These are phyloP conservation scores for Eimeria sp. DNA, from an alignment of 169 alveolate genomes.

Conservation along the genomic window DNA sequence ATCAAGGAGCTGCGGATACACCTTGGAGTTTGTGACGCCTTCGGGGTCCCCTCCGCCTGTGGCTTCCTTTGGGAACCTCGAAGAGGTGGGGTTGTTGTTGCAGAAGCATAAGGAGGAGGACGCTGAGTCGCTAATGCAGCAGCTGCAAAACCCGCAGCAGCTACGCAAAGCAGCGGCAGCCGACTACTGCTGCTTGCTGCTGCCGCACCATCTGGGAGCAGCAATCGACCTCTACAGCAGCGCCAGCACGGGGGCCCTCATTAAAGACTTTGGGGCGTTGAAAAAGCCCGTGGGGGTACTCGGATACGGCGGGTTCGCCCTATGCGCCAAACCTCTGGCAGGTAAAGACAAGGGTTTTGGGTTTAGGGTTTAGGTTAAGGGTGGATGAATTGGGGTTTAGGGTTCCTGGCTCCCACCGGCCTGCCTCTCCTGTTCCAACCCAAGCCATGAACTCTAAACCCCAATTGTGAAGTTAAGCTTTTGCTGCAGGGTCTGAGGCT, in stretches of 20 bases:
- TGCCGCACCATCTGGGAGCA: constrained; percentile 82
- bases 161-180: constrained; percentile 64
- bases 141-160: constrained; percentile 54
- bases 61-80: constrained; percentile 21
- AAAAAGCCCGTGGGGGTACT: constrained; percentile 58
- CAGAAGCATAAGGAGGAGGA: constrained; percentile 1
- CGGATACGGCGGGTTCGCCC: constrained; percentile 82
- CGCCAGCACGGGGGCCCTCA: constrained; percentile 55
- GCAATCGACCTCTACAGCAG: constrained; percentile 69
- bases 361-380: constrained; percentile 29
- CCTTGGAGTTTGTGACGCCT: constrained; percentile 62
- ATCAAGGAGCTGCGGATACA: constrained; percentile 20
- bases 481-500: constrained; percentile 26
- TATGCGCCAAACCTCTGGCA: constrained; percentile 74
- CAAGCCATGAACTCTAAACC: not conserved
- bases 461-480: not conserved
- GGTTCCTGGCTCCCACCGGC: not conserved
- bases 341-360: not conserved
- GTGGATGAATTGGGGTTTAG: not conserved
- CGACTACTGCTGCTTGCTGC: constrained; percentile 66
- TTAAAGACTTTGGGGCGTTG: not conserved
- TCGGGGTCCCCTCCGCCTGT: constrained; percentile 74
- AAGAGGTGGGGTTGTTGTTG: not conserved
- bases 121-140: constrained; percentile 45
- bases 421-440: not conserved